Evolutionary conservation across 495 filamentous ascomycete genomes (phyloP), one percentile per base, ranked within the genome.

Genomic region (Daldinia grandis): DNA sequence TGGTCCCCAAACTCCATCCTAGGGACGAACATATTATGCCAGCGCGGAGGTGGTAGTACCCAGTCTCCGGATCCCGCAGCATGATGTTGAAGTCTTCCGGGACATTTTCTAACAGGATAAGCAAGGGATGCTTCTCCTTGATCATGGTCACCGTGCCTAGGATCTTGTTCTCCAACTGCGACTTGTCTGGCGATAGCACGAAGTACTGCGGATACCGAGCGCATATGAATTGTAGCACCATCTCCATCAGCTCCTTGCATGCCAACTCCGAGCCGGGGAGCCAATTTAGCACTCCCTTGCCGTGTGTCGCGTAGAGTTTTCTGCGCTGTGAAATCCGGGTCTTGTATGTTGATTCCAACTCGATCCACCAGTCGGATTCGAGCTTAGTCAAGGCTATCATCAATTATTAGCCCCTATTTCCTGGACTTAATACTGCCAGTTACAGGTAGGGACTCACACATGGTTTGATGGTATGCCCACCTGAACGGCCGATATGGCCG

Each of bases 381-480:
- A 94, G 80, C 62, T 93, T 97, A 35, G 86, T 89, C 9, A 95
- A 79, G 6, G 93, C 93, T 97, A 64, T 24, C 2, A 10, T 59
- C 15, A 8, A 14, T 21, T 28, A 27, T 57, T 57, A 57, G 31
- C 31, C 31, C 31, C 30, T 37, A 35, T 19, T 53, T 53, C 4
- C 0, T 1, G n/a, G n/a, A 1, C 14, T 17, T 7, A 17, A 15
- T 15, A 6, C 17, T 28, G 27, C 7, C 1, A 47, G 9, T 21
- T n/a, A 17, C 8, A 21, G 12, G 30, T 12, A 12, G 14, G 3
- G 42, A 84, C 89, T 66, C 87, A 96, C 93, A 92, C 94, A 97
- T 97, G 0, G 93, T 96, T 77, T 97, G 94, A 76, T 95, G 91
- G 76, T 97, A 97, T 0, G 83, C 78, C 94, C 94, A 97, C 76